Base-by-base conservation (phyloP, 164 flowering plant species). In the Tinospora cordifolia region DNA sequence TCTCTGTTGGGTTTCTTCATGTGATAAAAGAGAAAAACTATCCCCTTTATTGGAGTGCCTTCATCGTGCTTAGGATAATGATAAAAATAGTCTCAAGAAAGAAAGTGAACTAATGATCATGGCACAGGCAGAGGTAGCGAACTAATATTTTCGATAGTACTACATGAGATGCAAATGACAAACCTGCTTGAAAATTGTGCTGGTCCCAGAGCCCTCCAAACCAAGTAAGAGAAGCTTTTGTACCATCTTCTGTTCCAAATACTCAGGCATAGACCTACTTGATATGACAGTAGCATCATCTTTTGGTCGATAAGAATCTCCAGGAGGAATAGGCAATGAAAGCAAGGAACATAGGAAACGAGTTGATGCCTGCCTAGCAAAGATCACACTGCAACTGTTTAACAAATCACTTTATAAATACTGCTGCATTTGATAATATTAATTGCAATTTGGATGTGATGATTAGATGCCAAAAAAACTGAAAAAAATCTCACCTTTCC, bases 151-250 rank as follows among this genome's bases (percentile, higher is more conserved):
- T n/a, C 2, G 59, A 51, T n/a, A 51, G 59, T 51, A 51, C 21
- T 51, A 51, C 21, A 51, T 17, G 21, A 51, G 22, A n/a, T 51
- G n/a, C 25, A 21, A 72, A 90, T 4, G 36, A 30, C 36, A 30
- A 30, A 30, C 98, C 94, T 92, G 98, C 85, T 92, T 92, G 74
- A 87, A 90, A 57, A 92, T 89, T 30, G 98, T 92, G 80, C 98
- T 90, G 66, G 94, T 92, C 76, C 98, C 98, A 75, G 94, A 85
- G 63, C 92, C 92, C 68, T 80, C 83, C 74, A 81, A 83, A 36
- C 98, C 98, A 71, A 92, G 85, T 40, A 92, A 84, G 39, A 92
- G 88, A 79, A 92, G 92, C 80, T 87, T 90, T 72, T 88, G 93
- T 70, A 83, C 60, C 66, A 73, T 87, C 77, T 80, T 88, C 70